Base-by-base conservation (phyloP, 192 early-diverging fungal genomes). In the Umbelopsis sp. region DNA sequence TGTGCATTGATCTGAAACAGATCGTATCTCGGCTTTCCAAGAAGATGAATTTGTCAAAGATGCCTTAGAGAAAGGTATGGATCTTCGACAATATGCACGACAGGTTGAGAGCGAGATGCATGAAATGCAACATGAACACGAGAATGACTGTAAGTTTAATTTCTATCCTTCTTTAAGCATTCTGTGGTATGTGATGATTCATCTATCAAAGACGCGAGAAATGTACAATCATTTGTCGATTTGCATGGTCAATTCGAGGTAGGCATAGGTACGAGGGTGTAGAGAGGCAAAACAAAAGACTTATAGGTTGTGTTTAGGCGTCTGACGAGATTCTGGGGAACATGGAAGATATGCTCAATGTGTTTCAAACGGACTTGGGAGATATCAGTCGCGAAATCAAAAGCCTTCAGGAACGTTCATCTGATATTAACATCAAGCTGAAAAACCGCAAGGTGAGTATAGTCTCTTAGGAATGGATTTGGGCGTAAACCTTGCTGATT, bases 321-420 rank as follows among this genome's bases (percentile, higher is more conserved):
- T 61, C 55, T 71, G 93, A 92, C 75, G 81, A 85, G 67, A 88
- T 97, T 46, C 81, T 98, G 37, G 89, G 79, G 21, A 86, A 85
- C 33, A 97, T 99, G 94, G 95, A 97, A 67, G 80, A 82, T 35
- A 79, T 96, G 21, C 82, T 99, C 47, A 88, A 81, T 46, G 91
- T 89, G 41, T 98, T 97, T 73, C 93, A 98, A 67, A 85, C 84
- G 47, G 92, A 94, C 74, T 84, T 99, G 20, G 94, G 94, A 23
- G 89, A 88, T 44, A 94, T 99, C 41, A 93, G 90, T 70, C 83
- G 83, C 44, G 96, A 97, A 68, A 99, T 99, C 61, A 86, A 90
- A 71, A 90, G 82, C 12, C 77, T 99, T 50, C 96, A 99, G 75
- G 88, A 90, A 55, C 85, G 93, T 65, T 94, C 92, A 1, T 80